Conservation (phyloP, 257 asterid genomes). For the Solanum dulcamara region DNA sequence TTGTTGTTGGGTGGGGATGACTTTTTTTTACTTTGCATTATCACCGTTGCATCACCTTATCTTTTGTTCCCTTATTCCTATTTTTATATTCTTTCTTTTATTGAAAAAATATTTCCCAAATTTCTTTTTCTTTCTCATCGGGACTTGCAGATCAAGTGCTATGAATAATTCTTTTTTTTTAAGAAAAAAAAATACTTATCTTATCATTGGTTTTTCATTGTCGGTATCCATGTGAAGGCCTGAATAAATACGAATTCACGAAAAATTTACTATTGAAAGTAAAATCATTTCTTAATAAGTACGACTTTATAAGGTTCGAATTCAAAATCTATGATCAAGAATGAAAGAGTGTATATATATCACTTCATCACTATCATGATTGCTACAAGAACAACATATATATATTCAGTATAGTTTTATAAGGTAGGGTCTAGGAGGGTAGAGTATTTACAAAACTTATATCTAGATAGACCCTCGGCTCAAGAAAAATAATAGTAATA, state of each 20-base stretch:
- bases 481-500: no score
- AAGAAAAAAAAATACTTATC: neutral
- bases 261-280: neutral
- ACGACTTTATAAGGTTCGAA: neutral
- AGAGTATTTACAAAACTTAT: no score
- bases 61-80: conserved; percentile 53
- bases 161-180: neutral
- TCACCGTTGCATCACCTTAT: conserved; percentile 57
- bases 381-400: no score
- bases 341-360: neutral
- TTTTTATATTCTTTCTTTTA: conserved; percentile 5
- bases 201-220: neutral
- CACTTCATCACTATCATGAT: no score
- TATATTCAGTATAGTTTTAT: no score
- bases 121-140: conserved; percentile 14
- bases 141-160: conserved; percentile 26
- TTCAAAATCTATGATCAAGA: neutral
- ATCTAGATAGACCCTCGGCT: neutral
- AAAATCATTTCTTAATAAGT: accelerated
- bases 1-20: conserved; percentile 42
- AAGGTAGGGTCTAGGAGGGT: no score
- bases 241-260: neutral
- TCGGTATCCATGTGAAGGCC: neutral
- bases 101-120: neutral
- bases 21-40: conserved; percentile 33